Evolutionary conservation across 768 basidiomycete genomes (phyloP).

Genomic region (Tylopilus plumbeoviolaceoides): DNA sequence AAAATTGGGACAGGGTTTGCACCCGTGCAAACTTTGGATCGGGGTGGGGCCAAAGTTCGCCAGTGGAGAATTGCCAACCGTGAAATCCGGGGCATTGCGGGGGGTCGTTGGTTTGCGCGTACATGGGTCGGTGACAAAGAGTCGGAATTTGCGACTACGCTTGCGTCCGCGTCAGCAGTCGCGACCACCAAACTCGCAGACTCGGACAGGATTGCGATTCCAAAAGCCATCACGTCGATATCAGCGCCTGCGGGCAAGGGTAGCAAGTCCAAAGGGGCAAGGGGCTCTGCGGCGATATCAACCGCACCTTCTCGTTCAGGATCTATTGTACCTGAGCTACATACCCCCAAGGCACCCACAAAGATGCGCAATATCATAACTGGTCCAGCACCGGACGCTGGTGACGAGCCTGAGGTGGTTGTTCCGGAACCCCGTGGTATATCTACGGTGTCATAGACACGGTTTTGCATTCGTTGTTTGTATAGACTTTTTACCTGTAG

Average conservation of each 20-base stretch:
- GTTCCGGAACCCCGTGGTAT: slow-evolving; percentile 16
- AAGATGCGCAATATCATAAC: slow-evolving; percentile 64
- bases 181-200: slow-evolving; percentile 29
- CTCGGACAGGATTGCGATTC: slow-evolving; percentile 23
- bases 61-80: slow-evolving; percentile 73
- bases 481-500: neutral
- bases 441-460: slow-evolving; percentile 18
- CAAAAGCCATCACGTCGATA: slow-evolving; percentile 43
- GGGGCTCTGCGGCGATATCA: slow-evolving; percentile 38
- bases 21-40: slow-evolving; percentile 62
- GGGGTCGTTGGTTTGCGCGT: slow-evolving; percentile 75
- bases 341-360: slow-evolving; percentile 48
- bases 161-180: slow-evolving; percentile 25
- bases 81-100: slow-evolving; percentile 78
- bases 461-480: slow-evolving; percentile 5
- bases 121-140: slow-evolving; percentile 87
- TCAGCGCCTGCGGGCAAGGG: slow-evolving; percentile 45
- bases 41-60: slow-evolving; percentile 54
- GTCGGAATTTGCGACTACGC: slow-evolving; percentile 51
- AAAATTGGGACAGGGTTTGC: slow-evolving; percentile 77
- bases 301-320: slow-evolving; percentile 57
- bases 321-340: slow-evolving; percentile 47
- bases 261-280: slow-evolving; percentile 38
- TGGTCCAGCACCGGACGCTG: slow-evolving; percentile 48
- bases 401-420: slow-evolving; percentile 42